Conservation (phyloP, 805 yeast species). For the Schizosaccharomyces lindneri region DNA sequence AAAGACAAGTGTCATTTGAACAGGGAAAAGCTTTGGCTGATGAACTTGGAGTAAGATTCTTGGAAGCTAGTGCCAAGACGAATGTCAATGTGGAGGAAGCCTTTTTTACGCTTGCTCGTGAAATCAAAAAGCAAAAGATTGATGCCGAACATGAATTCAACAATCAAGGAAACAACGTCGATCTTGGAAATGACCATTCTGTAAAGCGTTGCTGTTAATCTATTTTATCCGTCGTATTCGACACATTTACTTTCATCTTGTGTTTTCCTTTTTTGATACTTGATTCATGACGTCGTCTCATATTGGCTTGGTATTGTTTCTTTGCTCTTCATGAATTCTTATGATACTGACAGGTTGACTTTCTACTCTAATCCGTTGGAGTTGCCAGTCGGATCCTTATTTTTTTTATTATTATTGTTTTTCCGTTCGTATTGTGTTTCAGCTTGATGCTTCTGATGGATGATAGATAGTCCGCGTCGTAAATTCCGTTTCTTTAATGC, state of each 20-base stretch:
- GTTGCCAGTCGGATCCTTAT: no score
- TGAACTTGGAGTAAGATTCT: conserved; percentile 67
- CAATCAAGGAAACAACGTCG: not conserved
- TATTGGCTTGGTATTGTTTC: no score
- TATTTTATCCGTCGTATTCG: not conserved
- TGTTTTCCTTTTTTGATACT: not conserved
- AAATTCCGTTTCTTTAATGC: not conserved
- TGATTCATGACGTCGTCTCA: no score
- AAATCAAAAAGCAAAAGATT: conserved; percentile 8
- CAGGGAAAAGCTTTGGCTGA: conserved; percentile 78
- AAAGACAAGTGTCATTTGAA: conserved; percentile 54
- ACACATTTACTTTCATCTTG: not conserved
- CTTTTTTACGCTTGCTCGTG: conserved; percentile 63
- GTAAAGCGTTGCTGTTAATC: not conserved
- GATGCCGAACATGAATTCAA: not conserved
- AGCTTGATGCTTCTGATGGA: not conserved
- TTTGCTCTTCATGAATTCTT: no score
- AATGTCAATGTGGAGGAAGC: conserved; percentile 79
- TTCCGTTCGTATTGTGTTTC: not conserved
- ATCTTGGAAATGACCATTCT: not conserved
- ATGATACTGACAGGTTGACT: no score
- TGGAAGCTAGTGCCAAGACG: conserved; percentile 91
- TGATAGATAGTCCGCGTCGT: not conserved
- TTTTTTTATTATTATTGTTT: no score
- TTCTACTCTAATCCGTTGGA: no score